Conservation (phyloP, 192 early-diverging fungal species). For the Coemansia sp. region DNA sequence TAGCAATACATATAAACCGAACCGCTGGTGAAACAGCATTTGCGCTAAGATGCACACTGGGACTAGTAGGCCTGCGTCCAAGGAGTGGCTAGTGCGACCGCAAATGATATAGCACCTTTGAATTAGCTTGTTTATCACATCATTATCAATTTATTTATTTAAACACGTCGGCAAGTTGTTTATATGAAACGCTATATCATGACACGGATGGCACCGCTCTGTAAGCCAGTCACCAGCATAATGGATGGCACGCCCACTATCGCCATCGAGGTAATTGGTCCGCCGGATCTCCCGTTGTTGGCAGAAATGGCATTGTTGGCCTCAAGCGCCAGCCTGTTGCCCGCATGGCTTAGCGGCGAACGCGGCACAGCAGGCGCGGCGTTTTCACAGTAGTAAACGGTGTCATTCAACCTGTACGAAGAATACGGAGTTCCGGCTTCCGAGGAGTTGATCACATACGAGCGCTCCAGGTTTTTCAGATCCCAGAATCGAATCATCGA, state of each 20-base stretch:
- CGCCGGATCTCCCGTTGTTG: constrained; percentile 27
- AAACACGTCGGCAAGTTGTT: neutral
- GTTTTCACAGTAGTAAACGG: constrained; percentile 52
- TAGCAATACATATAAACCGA: too few species aligned
- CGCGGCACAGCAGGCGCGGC: constrained; percentile 15
- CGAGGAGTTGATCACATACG: constrained; percentile 66
- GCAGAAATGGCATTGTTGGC: constrained; percentile 16
- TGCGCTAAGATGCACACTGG: too few species aligned
- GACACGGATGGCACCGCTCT: constrained; percentile 39
- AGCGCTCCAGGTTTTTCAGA: constrained; percentile 63
- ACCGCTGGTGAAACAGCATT: too few species aligned
- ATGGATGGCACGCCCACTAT: constrained; percentile 22
- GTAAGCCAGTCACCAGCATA: constrained; percentile 40
- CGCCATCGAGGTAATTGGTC: constrained; percentile 33
- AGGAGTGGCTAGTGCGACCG: too few species aligned
- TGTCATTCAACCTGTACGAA: constrained; percentile 42
- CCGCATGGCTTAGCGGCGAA: constrained; percentile 15
- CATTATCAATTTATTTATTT: neutral
- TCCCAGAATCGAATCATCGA: constrained; percentile 89
- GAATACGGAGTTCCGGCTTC: constrained; percentile 31
- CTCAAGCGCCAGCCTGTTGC: constrained; percentile 14
- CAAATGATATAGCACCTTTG: too few species aligned
- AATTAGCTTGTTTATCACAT: neutral
- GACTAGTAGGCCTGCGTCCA: too few species aligned
- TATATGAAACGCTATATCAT: neutral